Evolutionary conservation across 306 rosid species (phyloP).

Genomic region (Trifolium pratense): DNA sequence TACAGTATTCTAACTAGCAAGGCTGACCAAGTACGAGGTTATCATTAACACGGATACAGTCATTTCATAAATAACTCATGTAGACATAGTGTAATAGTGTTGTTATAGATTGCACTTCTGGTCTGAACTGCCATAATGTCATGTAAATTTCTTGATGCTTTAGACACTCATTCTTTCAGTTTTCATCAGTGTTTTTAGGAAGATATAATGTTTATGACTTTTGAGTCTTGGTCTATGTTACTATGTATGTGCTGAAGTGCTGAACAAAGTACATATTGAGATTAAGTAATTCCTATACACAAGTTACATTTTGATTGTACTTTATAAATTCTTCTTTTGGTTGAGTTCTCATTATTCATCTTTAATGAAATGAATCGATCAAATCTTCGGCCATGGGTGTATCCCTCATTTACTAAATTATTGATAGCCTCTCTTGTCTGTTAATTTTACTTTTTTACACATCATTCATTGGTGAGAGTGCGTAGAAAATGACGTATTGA

Average conservation of each 20-base stretch:
- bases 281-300: too few relatives aligned
- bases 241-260: too few relatives aligned
- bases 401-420: slow-evolving; percentile 1
- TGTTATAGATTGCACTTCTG: background rate
- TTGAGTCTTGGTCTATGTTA: too few relatives aligned
- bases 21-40: background rate
- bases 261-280: too few relatives aligned
- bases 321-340: background rate
- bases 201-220: too few relatives aligned
- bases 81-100: background rate
- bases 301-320: too few relatives aligned
- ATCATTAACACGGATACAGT: background rate
- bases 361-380: too few relatives aligned
- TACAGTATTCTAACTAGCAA: slow-evolving; percentile 13
- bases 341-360: too few relatives aligned
- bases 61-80: background rate
- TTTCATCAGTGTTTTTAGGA: too few relatives aligned
- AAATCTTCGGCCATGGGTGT: slow-evolving; percentile 14
- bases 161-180: too few relatives aligned
- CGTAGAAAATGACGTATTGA: background rate
- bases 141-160: too few relatives aligned
- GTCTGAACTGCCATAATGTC: background rate
- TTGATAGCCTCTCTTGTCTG: slow-evolving; percentile 6
- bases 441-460: slow-evolving; percentile 1
- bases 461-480: background rate